Evolutionary conservation across 495 filamentous ascomycete species (phyloP), one percentile per base, ranked within the genome.

Genomic region (Chaetomium fimeti): DNA sequence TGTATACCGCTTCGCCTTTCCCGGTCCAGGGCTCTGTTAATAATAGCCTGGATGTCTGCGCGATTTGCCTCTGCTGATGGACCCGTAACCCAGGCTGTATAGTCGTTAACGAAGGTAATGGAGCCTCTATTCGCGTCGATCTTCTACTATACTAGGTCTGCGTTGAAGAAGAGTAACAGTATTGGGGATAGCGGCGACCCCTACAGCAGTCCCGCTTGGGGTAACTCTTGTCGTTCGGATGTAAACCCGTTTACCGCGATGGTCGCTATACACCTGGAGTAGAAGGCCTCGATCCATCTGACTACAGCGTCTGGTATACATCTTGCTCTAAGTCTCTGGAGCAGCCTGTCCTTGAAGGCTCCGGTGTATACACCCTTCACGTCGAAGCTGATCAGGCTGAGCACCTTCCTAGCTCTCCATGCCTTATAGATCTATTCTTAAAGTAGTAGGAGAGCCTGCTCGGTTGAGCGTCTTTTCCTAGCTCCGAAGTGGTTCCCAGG

Each of bases 361-460:
- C 52, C 25, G 25, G 57, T 63, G 32, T 57, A 63, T 28, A 22
- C 61, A 3, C 51, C 61, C 24, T 63, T 57, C 11, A 57, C 27
- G 18, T 63, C 61, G 40, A 63, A 63, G 42, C 61, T 63, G 13
- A 63, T 49, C 25, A 63, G 29, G 24, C 61, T 63, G 3, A 49
- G 32, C 15, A 56, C 28, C 48, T 57, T 63, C 42, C 40, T 45
- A 15, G 13, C 49, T 63, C 61, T 55, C 40, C 40, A 63, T 28
- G 36, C 61, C 9, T 28, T 63, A n/a, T 63, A 63, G 16, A 63
- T 63, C n/a, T 63, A n/a, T 48, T 63, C 61, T 47, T 57, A 27
- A 13, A 62, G 51, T 0, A 57, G 20, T 49, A 49, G 2, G 8
- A 49, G 47, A 27, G 51, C 51, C 16, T 54, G 51, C 51, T 62